phyloP scores from a whole-genome alignment of 2,329 filamentous ascomycete genomes.

The Cytospora schulzeri region DNA sequence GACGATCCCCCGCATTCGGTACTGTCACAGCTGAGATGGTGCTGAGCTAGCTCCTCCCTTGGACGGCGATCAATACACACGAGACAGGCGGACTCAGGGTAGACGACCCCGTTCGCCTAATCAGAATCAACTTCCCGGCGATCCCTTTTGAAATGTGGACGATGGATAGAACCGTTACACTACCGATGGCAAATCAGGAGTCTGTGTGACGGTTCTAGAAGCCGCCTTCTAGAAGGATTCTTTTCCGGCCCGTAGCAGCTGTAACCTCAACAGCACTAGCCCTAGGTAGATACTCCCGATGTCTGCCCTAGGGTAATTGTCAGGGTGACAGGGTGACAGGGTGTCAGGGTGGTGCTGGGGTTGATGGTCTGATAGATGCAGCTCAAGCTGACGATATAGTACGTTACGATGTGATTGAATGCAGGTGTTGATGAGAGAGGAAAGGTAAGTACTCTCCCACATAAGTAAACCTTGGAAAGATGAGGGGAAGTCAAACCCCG shows the following conservation, averaged over 20 bases:
- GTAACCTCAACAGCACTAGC: neutral
- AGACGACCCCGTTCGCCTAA: neutral
- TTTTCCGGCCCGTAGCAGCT: neutral
- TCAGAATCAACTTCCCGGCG: neutral
- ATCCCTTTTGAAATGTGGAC: conserved; percentile 9
- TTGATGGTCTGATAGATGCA: neutral
- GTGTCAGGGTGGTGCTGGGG: too few species aligned
- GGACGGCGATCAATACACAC: neutral
- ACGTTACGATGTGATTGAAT: neutral
- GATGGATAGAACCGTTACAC: conserved; percentile 1
- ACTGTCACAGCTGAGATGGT: neutral
- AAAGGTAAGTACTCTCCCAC: neutral
- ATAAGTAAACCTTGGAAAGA: too few species aligned
- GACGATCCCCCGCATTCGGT: neutral
- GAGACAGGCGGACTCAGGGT: neutral
- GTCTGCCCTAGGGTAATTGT: too few species aligned
- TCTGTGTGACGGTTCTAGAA: conserved; percentile 22
- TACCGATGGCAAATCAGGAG: conserved; percentile 1
- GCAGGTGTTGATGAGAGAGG: neutral
- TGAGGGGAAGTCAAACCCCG: neutral
- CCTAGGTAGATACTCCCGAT: neutral
- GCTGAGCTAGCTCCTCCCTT: neutral
- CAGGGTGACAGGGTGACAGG: too few species aligned
- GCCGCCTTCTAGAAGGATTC: conserved; percentile 18
- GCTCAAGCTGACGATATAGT: neutral